Evolutionary conservation across 176 grass and related monocot species (phyloP).

Genomic region (Phragmites australis): DNA sequence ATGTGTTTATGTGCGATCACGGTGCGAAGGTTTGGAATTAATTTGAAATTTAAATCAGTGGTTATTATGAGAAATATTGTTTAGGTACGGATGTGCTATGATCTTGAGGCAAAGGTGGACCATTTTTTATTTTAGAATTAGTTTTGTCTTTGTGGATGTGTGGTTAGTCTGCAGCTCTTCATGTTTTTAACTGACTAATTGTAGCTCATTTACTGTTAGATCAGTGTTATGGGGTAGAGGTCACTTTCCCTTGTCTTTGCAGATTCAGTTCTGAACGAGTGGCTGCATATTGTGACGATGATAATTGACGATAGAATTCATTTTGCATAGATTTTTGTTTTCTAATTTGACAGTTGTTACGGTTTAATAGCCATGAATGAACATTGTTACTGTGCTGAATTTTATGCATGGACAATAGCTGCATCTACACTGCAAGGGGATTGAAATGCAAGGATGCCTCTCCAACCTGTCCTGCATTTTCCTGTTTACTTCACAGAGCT

Average conservation of each 20-base stretch:
- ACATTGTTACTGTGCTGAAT: neutral
- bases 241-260: too few relatives aligned
- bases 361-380: neutral
- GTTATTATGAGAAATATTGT: neutral
- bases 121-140: slow-evolving; percentile 9
- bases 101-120: neutral
- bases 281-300: too few relatives aligned
- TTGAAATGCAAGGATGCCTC: too few relatives aligned
- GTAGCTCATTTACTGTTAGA: neutral
- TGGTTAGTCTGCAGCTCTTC: neutral
- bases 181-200: neutral
- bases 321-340: too few relatives aligned
- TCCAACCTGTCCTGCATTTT: too few relatives aligned
- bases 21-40: neutral
- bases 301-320: too few relatives aligned
- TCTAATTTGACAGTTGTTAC: neutral
- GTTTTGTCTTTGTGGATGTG: too few relatives aligned
- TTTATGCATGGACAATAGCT: too few relatives aligned
- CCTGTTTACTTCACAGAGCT: too few relatives aligned
- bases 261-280: too few relatives aligned
- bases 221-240: too few relatives aligned
- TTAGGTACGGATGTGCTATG: neutral
- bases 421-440: too few relatives aligned
- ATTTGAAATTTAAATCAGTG: neutral
- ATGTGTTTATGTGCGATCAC: neutral